Base-by-base conservation (phyloP, 2,329 filamentous ascomycete genomes). In the Leptographium lundbergii region DNA sequence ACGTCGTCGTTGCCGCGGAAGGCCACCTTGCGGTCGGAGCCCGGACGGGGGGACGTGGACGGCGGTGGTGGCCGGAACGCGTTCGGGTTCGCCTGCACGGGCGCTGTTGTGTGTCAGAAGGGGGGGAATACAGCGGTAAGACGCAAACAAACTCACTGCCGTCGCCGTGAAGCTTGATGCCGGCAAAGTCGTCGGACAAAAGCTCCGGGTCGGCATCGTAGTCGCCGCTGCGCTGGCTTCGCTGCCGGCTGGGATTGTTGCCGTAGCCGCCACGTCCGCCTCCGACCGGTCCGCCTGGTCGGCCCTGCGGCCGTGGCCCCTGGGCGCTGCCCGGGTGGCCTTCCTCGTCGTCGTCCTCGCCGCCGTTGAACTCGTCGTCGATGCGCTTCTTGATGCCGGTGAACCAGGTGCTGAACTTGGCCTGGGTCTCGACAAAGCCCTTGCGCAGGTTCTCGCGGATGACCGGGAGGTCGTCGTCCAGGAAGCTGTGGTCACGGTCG, bases 151-250 rank as follows among this genome's bases (percentile, higher is more conserved):
- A 36, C 82, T 74, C 72, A 86, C 83, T 82, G 57, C 82, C 81
- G 66, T 86, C 83, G 25, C 75, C 73, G 42, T 81, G 76, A 61
- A 87, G 78, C 67, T 80, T 81, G 71, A 87, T 86, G 36, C 82
- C 82, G 17, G 82, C 81, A 73, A 99, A 97, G 68, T 97, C 91
- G 67, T 96, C 92, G 62, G 86, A 85, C 36, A 99, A 78, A 45
- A 97, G 84, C 69, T 91, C 85, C 34, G 92, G 94, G 69, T 99
- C 94, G 32, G 91, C 91, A 70, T 99, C 94, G 69, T 99, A 99
- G 70, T 97, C 92, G 48, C 87, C 87, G 69, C 91, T 96, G 66
- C 88, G 81, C 65, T 87, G 80, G 62, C 79, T 79, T n/a, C 52
- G 57, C 50, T 57, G 61, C 11, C 61, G 54, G 77, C 72, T 63